Evolutionary conservation across 2,329 filamentous ascomycete genomes (phyloP), one percentile per base, ranked within the genome.

Genomic region (Arthrobotrys pseudoclavata): DNA sequence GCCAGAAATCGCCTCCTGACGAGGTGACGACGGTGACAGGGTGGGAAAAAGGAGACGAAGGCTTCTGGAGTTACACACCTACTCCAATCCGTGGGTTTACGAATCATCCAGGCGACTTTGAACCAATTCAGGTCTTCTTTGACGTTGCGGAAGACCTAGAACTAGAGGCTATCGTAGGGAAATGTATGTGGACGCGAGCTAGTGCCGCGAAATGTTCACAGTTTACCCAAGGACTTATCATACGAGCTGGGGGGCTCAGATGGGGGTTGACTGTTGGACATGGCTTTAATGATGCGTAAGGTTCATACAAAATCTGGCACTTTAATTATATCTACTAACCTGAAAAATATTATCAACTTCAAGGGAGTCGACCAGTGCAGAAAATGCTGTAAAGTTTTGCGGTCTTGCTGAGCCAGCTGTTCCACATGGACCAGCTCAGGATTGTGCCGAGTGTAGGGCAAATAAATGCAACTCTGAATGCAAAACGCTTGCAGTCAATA

Each of bases 101-200:
- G 24, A 52, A 24, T n/a, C 12, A 15, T 15, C 47, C 47, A 52
- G 47, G 22, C 13, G 47, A 52, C 22, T 24, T 26, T 52, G 47
- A 24, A 15, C 47, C 47, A 13, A 52, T 52, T 10, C 20, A 24
- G 4, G 22, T 52, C 22, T 29, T 24, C 5, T 61, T 61, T n/a
- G 34, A 61, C 10, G 29, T 18, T 12, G 55, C 29, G 5, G 55
- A 37, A 6, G 6, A 26, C 12, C 13, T 42, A 15, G 34, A 40
- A 24, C 9, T 42, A 7, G 34, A 61, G 24, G 55, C 55, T n/a
- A 42, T 61, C 4, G 55, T 61, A 42, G 55, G 55, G 26, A 42
- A 18, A 22, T 61, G 55, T 42, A 24, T 61, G 26, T 42, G 26
- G 22, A 52, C 12, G 5, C 47, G 42, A 15, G 37, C 37, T 15